Conservation (phyloP, 345 rosid species). For the Moricandia arvensis region DNA sequence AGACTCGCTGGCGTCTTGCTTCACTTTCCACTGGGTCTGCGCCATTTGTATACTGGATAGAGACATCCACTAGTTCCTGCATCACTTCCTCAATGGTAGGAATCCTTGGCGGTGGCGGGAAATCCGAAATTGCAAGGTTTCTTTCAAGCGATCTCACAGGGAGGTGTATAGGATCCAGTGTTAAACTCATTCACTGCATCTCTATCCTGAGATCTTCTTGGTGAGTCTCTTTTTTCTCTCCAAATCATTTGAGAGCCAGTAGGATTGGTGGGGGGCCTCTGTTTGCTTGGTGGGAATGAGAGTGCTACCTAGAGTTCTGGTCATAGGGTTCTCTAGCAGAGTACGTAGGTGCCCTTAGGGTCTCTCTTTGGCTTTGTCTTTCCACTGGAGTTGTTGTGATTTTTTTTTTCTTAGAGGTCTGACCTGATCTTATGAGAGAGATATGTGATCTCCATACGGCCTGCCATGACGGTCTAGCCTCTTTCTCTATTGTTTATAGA, state of each 20-base stretch:
- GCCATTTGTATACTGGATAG: neutral
- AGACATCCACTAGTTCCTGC: neutral
- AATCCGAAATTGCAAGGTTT: neutral
- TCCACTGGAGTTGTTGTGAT: neutral
- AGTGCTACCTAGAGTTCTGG: no score
- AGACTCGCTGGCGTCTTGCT: neutral
- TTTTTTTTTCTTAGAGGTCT: neutral
- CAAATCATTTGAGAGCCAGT: no score
- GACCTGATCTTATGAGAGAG: neutral
- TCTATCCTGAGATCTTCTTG: no score
- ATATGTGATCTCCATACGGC: neutral
- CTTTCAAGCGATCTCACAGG: no score
- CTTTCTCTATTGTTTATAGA: neutral
- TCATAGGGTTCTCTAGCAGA: no score
- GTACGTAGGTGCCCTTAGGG: no score
- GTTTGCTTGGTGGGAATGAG: no score
- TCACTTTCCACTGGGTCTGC: neutral
- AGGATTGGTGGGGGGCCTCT: no score
- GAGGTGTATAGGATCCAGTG: no score
- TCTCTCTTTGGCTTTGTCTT: no score
- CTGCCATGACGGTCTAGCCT: neutral
- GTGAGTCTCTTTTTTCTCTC: no score
- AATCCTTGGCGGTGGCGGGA: neutral
- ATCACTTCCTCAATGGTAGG: neutral
- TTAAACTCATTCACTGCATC: no score